Evolutionary conservation across 495 filamentous ascomycete species (phyloP).

Genomic region (Xylaria grammica): DNA sequence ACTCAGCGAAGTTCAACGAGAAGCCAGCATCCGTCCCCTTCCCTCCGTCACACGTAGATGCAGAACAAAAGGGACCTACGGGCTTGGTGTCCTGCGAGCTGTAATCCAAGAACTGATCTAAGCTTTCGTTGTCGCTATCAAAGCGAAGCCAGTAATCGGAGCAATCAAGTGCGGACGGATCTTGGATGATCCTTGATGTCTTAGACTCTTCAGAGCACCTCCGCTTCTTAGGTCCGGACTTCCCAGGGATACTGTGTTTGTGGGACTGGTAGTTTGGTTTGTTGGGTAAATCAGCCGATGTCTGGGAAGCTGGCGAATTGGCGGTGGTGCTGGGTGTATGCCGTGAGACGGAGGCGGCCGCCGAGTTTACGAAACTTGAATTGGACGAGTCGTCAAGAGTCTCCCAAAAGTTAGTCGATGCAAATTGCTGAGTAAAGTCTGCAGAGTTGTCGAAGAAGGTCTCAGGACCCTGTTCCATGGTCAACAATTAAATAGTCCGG

Average conservation of each 20-base stretch:
- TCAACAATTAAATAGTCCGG: slow-evolving; percentile 23
- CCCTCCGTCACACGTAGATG: slow-evolving; percentile 18
- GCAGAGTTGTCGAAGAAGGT: slow-evolving; percentile 40
- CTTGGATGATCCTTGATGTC: slow-evolving; percentile 30
- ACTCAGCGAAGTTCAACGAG: slow-evolving; percentile 24
- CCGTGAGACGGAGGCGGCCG: slow-evolving; percentile 33
- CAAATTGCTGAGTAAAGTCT: slow-evolving; percentile 38
- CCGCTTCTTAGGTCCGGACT: slow-evolving; percentile 38
- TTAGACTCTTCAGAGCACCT: slow-evolving; percentile 36
- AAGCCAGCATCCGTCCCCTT: slow-evolving; percentile 16
- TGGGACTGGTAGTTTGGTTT: slow-evolving; percentile 27
- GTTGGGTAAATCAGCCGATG: slow-evolving; percentile 19
- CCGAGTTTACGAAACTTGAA: slow-evolving; percentile 39
- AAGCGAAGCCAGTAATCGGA: slow-evolving; percentile 44
- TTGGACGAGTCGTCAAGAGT: slow-evolving; percentile 39
- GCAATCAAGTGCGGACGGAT: slow-evolving; percentile 39
- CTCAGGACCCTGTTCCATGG: slow-evolving; percentile 34
- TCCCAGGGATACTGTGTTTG: slow-evolving; percentile 36
- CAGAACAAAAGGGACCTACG: slow-evolving; percentile 25
- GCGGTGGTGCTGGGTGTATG: slow-evolving; percentile 34
- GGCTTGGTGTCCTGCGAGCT: slow-evolving; percentile 25
- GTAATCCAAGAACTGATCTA: slow-evolving; percentile 23
- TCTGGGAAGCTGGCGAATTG: slow-evolving; percentile 20
- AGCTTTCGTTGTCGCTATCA: slow-evolving; percentile 40
- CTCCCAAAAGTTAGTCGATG: slow-evolving; percentile 41